Conservation (phyloP, 768 basidiomycete genomes). For the Xerocomellus intermedius region DNA sequence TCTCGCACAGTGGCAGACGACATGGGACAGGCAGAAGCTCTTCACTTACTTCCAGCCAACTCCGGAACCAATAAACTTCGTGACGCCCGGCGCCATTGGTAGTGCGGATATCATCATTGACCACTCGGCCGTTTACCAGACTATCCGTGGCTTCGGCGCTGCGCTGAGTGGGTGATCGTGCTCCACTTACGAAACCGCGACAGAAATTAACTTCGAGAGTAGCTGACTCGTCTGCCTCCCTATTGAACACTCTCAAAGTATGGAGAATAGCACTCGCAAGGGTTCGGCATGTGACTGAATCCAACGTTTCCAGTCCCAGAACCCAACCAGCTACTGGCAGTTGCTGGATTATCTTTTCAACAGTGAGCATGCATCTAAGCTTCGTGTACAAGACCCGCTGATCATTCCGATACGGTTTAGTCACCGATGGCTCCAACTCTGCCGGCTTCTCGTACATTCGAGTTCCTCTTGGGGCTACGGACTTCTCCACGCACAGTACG, state of each 20-base stretch:
- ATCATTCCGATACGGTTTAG: constrained; percentile 23
- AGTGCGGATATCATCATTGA: constrained; percentile 62
- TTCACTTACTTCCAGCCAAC: constrained; percentile 32
- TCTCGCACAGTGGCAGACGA: constrained; percentile 53
- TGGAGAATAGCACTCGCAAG: not conserved
- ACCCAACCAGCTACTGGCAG: constrained; percentile 56
- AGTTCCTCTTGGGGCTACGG: constrained; percentile 69
- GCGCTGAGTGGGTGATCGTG: constrained; percentile 48
- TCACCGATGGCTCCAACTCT: constrained; percentile 56
- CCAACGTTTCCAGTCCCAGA: constrained; percentile 38
- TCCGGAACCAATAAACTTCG: constrained; percentile 33
- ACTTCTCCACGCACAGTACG: constrained; percentile 62
- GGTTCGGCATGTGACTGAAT: not conserved
- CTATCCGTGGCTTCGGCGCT: constrained; percentile 66
- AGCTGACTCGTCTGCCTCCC: constrained; percentile 72
- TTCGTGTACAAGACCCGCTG: not conserved
- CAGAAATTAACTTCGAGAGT: constrained; percentile 1
- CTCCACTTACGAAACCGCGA: not conserved
- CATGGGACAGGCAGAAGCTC: constrained; percentile 31
- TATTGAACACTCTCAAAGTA: constrained; percentile 67
- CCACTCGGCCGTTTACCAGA: constrained; percentile 55
- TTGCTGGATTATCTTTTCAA: constrained; percentile 61
- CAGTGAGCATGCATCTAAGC: constrained; percentile 11
- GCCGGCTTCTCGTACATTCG: constrained; percentile 72
- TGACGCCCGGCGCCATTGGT: constrained; percentile 49